A percentile compares a stretch with the other conserved stretches of the same genome.
phyloP scores from a whole-genome alignment of 176 grass and related monocot species.

The Otatea glauca region DNA sequence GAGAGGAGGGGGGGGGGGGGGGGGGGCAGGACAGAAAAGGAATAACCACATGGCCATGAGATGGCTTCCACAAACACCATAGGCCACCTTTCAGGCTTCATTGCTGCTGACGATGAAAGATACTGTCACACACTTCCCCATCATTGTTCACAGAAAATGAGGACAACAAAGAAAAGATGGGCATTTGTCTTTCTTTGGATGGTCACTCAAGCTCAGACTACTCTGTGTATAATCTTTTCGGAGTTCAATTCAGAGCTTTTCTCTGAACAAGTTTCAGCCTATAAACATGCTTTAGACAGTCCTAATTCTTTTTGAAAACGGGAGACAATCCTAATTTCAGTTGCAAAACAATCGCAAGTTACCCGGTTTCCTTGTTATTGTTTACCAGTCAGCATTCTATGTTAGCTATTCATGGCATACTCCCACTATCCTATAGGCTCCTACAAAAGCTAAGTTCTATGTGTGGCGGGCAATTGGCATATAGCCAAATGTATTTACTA shows the following conservation, averaged over 20 bases:
- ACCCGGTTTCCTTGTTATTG: background rate
- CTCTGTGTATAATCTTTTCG: background rate
- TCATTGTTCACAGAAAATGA: background rate
- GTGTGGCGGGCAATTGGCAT: background rate
- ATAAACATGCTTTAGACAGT: background rate
- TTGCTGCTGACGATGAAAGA: conserved; percentile 24
- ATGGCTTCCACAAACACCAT: conserved; percentile 27
- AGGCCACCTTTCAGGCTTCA: background rate
- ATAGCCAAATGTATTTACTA: background rate
- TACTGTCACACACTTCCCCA: background rate
- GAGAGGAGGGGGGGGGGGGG: background rate
- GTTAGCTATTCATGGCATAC: too few species aligned
- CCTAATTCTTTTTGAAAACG: background rate
- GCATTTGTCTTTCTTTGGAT: background rate
- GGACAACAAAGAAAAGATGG: background rate
- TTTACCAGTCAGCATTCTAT: background rate
- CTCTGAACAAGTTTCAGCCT: background rate
- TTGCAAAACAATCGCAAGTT: background rate
- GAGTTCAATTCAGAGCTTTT: background rate
- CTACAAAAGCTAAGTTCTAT: background rate
- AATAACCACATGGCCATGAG: conserved; percentile 3
- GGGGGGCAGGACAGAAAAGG: background rate
- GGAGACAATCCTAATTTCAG: background rate
- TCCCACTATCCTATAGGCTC: background rate
- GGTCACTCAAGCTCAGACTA: background rate